phyloP scores from a whole-genome alignment of 179 eudicot species.

The Nepenthes alata region DNA sequence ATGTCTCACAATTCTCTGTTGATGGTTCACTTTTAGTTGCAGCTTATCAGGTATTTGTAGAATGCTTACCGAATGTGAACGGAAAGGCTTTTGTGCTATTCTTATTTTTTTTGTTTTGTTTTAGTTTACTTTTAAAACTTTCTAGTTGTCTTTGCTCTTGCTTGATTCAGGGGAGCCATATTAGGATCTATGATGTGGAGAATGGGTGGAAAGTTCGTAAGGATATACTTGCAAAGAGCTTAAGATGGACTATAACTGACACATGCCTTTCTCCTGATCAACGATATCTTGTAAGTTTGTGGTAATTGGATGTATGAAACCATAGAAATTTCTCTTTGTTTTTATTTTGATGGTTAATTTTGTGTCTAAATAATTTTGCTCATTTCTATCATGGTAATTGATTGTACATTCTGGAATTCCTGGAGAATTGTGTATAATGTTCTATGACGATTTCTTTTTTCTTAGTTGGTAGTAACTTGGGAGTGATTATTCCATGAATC shows the following conservation, averaged over 20 bases:
- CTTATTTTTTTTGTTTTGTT: constrained; percentile 1
- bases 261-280: constrained; percentile 79
- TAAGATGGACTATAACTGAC: constrained; percentile 86
- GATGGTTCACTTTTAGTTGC: constrained; percentile 75
- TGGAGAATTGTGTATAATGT: no score
- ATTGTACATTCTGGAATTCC: no score
- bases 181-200: constrained; percentile 60
- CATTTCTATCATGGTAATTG: no score
- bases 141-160: neutral
- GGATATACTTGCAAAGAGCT: constrained; percentile 56
- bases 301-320: neutral
- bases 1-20: constrained; percentile 74
- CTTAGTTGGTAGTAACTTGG: no score
- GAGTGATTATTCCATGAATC: no score
- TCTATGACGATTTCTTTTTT: no score
- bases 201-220: constrained; percentile 63
- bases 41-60: constrained; percentile 56
- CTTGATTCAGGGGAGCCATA: constrained; percentile 56
- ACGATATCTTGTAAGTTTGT: constrained; percentile 55
- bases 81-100: neutral
- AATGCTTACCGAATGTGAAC: neutral
- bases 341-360: neutral
- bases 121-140: neutral
- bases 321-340: neutral
- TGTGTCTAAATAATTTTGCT: no score